Percentiles rank a stretch among this genome's conserved stretches.
Evolutionary conservation across 768 basidiomycete genomes (phyloP).

Genomic region (Phanerochaete sordida): DNA sequence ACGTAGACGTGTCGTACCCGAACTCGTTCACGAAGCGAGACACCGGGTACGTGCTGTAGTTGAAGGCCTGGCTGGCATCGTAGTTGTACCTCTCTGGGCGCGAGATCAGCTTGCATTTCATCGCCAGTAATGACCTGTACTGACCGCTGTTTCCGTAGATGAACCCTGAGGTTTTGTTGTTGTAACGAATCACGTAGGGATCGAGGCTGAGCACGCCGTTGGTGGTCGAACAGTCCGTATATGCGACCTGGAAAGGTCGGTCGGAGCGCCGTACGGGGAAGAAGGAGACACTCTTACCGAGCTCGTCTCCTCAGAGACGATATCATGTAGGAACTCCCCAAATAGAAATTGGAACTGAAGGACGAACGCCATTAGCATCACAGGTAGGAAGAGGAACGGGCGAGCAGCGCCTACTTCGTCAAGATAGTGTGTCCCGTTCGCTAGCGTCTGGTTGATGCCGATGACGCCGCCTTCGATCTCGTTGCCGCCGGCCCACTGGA

Average conservation of each 20-base stretch:
- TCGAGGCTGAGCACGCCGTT: constrained; percentile 52
- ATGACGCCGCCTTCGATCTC: constrained; percentile 55
- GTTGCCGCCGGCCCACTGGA: constrained; percentile 60
- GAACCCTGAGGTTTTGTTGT: constrained; percentile 45
- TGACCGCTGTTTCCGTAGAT: constrained; percentile 55
- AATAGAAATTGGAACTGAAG: constrained; percentile 46
- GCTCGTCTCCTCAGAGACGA: constrained; percentile 45
- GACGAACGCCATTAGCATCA: not conserved
- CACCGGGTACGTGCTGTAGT: constrained; percentile 50
- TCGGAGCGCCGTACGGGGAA: not conserved
- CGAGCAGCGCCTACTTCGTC: constrained; percentile 36
- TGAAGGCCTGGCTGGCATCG: constrained; percentile 47
- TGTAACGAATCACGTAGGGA: constrained; percentile 48
- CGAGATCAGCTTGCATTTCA: too few relatives aligned
- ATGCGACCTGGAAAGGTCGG: constrained; percentile 40
- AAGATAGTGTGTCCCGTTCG: constrained; percentile 45
- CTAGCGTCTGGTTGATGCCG: constrained; percentile 28
- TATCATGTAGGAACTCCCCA: constrained; percentile 47
- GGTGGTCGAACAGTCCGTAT: constrained; percentile 59
- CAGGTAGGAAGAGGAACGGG: not conserved
- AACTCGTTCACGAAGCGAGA: constrained; percentile 59
- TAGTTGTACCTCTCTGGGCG: constrained; percentile 53
- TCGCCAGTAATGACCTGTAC: too few relatives aligned
- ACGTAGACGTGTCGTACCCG: constrained; percentile 43
- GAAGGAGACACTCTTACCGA: constrained; percentile 36